Conservation (phyloP, 805 yeast species). For the Wickerhamomyces queroliae region DNA sequence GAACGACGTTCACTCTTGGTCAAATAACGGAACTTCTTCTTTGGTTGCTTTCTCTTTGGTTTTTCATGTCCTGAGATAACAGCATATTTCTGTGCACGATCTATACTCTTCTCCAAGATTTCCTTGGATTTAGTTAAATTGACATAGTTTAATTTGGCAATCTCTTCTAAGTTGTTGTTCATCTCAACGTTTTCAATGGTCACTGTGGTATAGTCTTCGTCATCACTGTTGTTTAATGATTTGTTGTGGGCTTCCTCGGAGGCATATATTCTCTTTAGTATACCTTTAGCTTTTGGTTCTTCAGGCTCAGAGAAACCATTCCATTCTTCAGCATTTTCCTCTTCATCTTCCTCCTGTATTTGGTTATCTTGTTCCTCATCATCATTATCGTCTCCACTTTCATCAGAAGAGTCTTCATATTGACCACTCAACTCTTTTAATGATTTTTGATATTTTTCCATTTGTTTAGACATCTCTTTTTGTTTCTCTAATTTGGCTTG, state of each 20-base stretch:
- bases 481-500: conserved; percentile 65
- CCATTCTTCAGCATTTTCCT: conserved; percentile 29
- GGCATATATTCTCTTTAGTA: conserved; percentile 12
- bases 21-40: conserved; percentile 85
- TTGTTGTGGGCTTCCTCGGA: not conserved
- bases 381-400: conserved; percentile 2
- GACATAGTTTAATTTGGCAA: conserved; percentile 66
- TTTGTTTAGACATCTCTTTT: conserved; percentile 55
- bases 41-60: conserved; percentile 32
- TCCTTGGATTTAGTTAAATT: conserved; percentile 62
- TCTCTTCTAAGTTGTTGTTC: conserved; percentile 46
- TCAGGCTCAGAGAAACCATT: conserved; percentile 29
- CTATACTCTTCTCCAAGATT: conserved; percentile 67
- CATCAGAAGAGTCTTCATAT: conserved; percentile 8
- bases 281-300: conserved; percentile 17
- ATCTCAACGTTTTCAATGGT: conserved; percentile 44
- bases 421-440: conserved; percentile 24
- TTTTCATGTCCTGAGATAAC: conserved; percentile 31
- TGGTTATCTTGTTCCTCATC: conserved; percentile 2
- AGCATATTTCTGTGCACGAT: conserved; percentile 81
- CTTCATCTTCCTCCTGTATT: conserved; percentile 11
- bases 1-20: conserved; percentile 71
- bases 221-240: conserved; percentile 17
- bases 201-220: conserved; percentile 36
- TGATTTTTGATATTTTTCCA: conserved; percentile 50